These are phyloP conservation scores for Suhomyces xylopsoci DNA, from an alignment of 805 yeast species.

Conservation along the genomic window DNA sequence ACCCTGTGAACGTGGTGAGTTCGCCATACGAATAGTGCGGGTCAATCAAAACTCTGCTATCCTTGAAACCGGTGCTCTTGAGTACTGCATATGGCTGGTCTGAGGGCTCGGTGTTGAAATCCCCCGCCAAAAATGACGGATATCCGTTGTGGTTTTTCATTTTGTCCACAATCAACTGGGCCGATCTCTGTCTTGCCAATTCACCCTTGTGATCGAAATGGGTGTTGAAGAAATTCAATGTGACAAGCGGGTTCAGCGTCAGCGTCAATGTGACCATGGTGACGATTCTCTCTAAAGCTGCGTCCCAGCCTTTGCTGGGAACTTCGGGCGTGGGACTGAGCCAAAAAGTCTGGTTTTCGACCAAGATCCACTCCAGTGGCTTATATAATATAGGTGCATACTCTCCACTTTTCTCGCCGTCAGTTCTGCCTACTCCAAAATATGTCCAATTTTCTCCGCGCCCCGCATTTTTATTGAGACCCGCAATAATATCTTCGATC, in stretches of 20 bases:
- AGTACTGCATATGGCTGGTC: conserved; percentile 42
- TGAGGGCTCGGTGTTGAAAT: conserved; percentile 40
- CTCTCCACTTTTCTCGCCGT: conserved; percentile 30
- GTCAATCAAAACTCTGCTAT: conserved; percentile 31
- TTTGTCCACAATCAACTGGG: conserved; percentile 36
- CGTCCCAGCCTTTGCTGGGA: conserved; percentile 44
- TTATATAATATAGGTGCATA: conserved; percentile 37
- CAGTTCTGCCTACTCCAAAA: conserved; percentile 37
- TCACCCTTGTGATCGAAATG: conserved; percentile 43
- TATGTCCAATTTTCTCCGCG: conserved; percentile 26
- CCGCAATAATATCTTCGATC: conserved; percentile 27
- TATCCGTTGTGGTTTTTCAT: conserved; percentile 31
- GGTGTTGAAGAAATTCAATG: conserved; percentile 36
- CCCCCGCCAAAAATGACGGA: conserved; percentile 42
- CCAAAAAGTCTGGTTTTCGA: conserved; percentile 37
- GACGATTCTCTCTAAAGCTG: conserved; percentile 39
- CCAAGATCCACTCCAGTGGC: conserved; percentile 27
- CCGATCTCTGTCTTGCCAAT: conserved; percentile 33
- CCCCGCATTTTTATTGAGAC: conserved; percentile 26
- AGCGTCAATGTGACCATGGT: conserved; percentile 35
- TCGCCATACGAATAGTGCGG: conserved; percentile 38
- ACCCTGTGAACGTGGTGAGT: conserved; percentile 48
- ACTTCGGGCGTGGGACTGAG: conserved; percentile 37
- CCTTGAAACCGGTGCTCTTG: conserved; percentile 34
- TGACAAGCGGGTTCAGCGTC: conserved; percentile 25